These are phyloP conservation scores for Picochlorum sp. DNA, from an alignment of 139 green algal genomes.

Conservation along the genomic window DNA sequence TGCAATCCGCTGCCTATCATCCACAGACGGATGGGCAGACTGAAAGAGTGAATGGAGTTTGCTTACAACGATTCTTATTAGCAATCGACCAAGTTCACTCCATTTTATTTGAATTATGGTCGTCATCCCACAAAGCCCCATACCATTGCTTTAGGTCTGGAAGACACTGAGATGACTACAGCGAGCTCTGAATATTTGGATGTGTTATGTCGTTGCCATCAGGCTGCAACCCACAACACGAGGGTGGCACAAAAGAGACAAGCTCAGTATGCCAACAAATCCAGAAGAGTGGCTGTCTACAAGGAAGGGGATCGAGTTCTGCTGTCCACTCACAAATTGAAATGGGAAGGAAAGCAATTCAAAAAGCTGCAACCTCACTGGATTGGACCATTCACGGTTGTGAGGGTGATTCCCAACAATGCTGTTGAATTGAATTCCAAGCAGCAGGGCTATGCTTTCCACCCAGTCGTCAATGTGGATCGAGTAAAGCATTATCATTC, in stretches of 20 bases:
- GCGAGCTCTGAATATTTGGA: not conserved
- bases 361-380: no score
- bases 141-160: not conserved
- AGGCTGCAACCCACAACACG: not conserved
- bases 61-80: slow-evolving; percentile 32
- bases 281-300: not conserved
- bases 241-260: not conserved
- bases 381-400: no score
- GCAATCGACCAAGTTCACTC: slow-evolving; percentile 16
- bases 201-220: not conserved
- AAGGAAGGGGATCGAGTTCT: not conserved
- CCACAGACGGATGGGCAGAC: slow-evolving; percentile 58
- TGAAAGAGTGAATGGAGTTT: slow-evolving; percentile 53
- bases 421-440: no score
- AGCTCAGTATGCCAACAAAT: slow-evolving; percentile 1
- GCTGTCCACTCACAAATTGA: no score
- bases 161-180: not conserved
- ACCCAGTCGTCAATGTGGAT: no score
- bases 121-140: slow-evolving; percentile 20
- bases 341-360: no score
- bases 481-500: no score
- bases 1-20: slow-evolving; percentile 26
- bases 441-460: no score
- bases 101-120: slow-evolving; percentile 42
- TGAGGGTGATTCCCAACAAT: no score